Conservation (phyloP, 148 eudicot genomes). For the Dysphania ambrosioides region DNA sequence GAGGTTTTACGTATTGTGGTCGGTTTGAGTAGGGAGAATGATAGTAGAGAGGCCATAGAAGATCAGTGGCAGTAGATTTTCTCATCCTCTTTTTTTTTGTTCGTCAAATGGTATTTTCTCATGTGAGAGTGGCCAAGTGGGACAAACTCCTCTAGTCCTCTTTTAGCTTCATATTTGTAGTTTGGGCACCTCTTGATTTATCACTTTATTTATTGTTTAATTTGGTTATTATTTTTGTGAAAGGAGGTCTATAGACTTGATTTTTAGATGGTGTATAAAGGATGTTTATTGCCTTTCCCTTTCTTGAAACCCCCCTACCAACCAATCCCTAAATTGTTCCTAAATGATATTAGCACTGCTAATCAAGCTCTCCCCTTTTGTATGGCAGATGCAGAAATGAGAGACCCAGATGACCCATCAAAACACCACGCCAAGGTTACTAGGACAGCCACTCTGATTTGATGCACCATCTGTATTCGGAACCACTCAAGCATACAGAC, state of each 20-base stretch:
- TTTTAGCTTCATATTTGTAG: conserved; percentile 15
- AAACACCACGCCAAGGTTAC: not conserved
- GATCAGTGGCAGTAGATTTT: conserved; percentile 15
- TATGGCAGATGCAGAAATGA: too few relatives aligned
- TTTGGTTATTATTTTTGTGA: too few relatives aligned
- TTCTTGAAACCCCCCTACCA: too few relatives aligned
- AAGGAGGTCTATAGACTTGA: too few relatives aligned
- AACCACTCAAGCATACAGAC: not conserved
- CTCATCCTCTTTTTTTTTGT: conserved; percentile 23
- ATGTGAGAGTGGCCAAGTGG: conserved; percentile 9
- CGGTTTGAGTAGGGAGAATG: conserved; percentile 55
- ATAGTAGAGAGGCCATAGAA: conserved; percentile 67
- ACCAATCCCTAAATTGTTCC: not conserved
- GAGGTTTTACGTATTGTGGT: conserved; percentile 38
- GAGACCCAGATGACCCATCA: too few relatives aligned
- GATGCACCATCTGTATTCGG: not conserved
- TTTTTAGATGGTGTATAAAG: too few relatives aligned
- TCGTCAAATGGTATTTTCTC: conserved; percentile 7
- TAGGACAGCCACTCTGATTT: not conserved
- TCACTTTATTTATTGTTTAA: not conserved
- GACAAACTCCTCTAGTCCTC: not conserved
- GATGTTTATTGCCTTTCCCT: too few relatives aligned
- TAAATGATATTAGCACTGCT: not conserved
- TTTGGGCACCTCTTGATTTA: not conserved
- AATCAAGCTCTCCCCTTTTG: too few relatives aligned